Conservation (phyloP, 306 rosid genomes). For the Quercus berberidifolia region DNA sequence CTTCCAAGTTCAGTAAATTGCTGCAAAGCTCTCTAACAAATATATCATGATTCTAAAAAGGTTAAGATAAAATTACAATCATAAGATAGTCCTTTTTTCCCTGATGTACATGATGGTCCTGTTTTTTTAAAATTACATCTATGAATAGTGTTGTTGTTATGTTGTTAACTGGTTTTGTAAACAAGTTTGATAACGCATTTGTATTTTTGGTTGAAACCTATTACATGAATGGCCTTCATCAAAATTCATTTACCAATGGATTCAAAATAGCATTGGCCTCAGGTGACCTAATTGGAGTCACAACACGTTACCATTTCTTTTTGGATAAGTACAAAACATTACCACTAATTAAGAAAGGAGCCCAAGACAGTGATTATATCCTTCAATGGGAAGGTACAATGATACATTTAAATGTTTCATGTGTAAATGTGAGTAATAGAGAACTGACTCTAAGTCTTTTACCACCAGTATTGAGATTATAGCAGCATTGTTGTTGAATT, state of each 20-base stretch:
- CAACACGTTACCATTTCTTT: neutral
- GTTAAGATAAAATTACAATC: neutral
- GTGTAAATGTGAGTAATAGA: neutral
- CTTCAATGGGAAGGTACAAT: neutral
- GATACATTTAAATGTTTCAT: neutral
- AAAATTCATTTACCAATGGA: neutral
- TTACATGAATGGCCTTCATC: neutral
- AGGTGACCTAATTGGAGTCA: neutral
- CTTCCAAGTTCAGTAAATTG: constrained; percentile 3
- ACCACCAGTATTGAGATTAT: neutral
- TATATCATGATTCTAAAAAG: neutral
- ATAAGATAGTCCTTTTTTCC: neutral
- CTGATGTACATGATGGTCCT: no score
- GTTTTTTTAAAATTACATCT: neutral
- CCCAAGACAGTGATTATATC: no score
- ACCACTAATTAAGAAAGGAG: no score
- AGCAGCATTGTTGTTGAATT: no score
- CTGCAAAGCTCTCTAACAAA: neutral
- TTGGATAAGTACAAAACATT: no score
- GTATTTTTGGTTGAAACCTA: no score
- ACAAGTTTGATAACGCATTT: no score
- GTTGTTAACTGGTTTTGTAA: neutral
- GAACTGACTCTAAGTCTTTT: neutral
- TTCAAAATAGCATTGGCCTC: neutral
- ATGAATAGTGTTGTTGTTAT: neutral